Evolutionary conservation across 225 moss, liverwort and hornwort genomes (phyloP).

Genomic region (Ulota crispa): DNA sequence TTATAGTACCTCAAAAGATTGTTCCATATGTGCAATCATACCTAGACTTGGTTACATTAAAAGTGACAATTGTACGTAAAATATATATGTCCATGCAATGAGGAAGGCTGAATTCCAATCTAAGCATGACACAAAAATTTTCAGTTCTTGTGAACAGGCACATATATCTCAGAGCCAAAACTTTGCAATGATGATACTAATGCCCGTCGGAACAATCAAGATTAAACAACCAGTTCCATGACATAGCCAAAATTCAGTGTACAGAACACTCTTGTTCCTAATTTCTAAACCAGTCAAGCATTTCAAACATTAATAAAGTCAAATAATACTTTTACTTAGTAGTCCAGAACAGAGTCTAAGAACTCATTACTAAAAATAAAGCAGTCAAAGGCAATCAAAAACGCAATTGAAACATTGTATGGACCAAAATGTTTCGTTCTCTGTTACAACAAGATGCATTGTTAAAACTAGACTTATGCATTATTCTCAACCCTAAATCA

Average conservation of each 20-base stretch:
- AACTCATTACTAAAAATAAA: background rate
- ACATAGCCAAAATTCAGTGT: background rate
- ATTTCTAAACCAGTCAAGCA: background rate
- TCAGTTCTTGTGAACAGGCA: background rate
- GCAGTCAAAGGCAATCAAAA: background rate
- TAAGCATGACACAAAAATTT: background rate
- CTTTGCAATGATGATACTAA: background rate
- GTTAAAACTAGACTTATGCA: background rate
- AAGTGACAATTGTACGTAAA: slow-evolving; percentile 7
- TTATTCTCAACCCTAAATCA: background rate
- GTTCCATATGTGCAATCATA: background rate
- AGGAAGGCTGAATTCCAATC: background rate
- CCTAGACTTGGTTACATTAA: background rate
- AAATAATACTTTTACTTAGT: background rate
- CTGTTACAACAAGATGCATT: background rate
- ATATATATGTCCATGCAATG: background rate
- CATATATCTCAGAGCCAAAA: background rate
- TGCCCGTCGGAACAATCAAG: background rate
- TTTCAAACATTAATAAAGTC: background rate
- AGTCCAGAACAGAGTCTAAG: background rate
- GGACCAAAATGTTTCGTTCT: too few relatives aligned
- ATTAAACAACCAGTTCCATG: background rate
- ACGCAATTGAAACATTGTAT: background rate
- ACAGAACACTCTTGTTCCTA: background rate
- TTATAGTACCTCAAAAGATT: background rate